A percentile compares a stretch with the other conserved stretches of the same genome.
Conservation (phyloP, 2,329 filamentous ascomycete genomes). For the Clonostachys sp. region DNA sequence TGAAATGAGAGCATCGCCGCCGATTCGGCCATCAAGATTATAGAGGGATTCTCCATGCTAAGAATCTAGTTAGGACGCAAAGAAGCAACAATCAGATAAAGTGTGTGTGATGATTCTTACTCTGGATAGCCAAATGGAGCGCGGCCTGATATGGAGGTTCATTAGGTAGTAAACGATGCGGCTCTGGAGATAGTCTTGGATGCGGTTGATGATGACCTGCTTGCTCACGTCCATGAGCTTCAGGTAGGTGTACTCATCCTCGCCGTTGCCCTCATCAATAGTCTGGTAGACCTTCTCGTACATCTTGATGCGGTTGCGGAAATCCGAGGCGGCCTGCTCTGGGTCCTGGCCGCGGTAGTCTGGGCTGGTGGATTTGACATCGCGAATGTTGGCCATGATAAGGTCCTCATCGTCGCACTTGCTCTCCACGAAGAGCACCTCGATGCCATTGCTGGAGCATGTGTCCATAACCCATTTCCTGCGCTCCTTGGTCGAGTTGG, state of each 20-base stretch:
- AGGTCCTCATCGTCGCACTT: slow-evolving; percentile 94
- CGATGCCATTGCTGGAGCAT: slow-evolving; percentile 71
- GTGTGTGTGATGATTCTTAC: slow-evolving; percentile 42
- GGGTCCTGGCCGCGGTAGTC: slow-evolving; percentile 95
- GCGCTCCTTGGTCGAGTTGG: slow-evolving; percentile 88
- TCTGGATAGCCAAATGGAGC: slow-evolving; percentile 93
- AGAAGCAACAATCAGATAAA: neutral
- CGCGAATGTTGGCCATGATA: slow-evolving; percentile 97
- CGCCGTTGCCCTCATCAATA: slow-evolving; percentile 75
- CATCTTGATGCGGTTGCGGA: slow-evolving; percentile 89
- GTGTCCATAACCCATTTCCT: slow-evolving; percentile 87
- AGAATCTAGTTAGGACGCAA: neutral
- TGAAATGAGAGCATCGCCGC: slow-evolving; percentile 85
- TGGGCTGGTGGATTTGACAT: slow-evolving; percentile 94
- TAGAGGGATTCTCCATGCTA: slow-evolving; percentile 93
- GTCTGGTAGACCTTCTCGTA: slow-evolving; percentile 97
- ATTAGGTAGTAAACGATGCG: slow-evolving; percentile 97
- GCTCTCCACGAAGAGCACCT: slow-evolving; percentile 93
- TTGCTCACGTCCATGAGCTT: slow-evolving; percentile 96
- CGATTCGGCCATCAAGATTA: slow-evolving; percentile 87
- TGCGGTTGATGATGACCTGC: slow-evolving; percentile 96
- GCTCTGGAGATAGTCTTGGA: slow-evolving; percentile 94
- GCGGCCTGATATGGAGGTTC: slow-evolving; percentile 95
- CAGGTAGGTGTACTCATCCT: slow-evolving; percentile 85
- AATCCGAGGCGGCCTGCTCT: slow-evolving; percentile 84